phyloP scores from a whole-genome alignment of 805 yeast species.

The Starmerella bombi region DNA sequence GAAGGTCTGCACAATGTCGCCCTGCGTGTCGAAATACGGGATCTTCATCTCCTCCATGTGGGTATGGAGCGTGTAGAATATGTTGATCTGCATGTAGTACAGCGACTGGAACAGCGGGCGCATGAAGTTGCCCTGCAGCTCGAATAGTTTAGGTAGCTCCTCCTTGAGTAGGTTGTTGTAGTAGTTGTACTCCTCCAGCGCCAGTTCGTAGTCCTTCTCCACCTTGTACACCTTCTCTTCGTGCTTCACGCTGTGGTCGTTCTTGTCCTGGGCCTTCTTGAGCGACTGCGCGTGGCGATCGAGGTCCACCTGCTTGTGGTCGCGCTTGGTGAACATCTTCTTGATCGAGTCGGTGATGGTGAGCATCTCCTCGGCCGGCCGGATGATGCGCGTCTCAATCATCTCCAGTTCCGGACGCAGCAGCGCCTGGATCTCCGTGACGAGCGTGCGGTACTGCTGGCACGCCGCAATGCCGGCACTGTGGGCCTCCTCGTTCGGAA shows the following conservation, averaged over 20 bases:
- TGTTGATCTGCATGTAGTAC: conserved; percentile 95
- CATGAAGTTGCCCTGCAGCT: conserved; percentile 81
- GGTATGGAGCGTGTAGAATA: conserved; percentile 81
- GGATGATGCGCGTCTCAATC: conserved; percentile 77
- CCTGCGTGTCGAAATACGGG: conserved; percentile 79
- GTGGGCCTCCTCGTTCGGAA: conserved; percentile 71
- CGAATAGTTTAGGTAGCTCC: conserved; percentile 78
- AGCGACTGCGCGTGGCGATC: conserved; percentile 67
- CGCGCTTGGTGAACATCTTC: conserved; percentile 90
- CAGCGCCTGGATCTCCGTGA: conserved; percentile 69
- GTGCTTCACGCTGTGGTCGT: conserved; percentile 73
- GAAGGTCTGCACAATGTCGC: conserved; percentile 76
- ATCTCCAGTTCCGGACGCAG: conserved; percentile 86
- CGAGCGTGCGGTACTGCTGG: conserved; percentile 79
- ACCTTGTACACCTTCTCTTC: conserved; percentile 82
- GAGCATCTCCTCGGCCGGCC: conserved; percentile 83
- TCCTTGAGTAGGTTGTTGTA: conserved; percentile 87
- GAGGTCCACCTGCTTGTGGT: conserved; percentile 86
- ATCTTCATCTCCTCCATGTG: conserved; percentile 93
- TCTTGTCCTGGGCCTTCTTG: conserved; percentile 64
- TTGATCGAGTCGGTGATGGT: conserved; percentile 69
- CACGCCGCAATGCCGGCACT: conserved; percentile 94
- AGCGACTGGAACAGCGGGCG: conserved; percentile 87
- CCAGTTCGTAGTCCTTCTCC: conserved; percentile 78
- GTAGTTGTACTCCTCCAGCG: conserved; percentile 91